Evolutionary conservation across 169 alveolate species (phyloP), one percentile per base, ranked within the genome.

Genomic region (Toxoplasma gondii): DNA sequence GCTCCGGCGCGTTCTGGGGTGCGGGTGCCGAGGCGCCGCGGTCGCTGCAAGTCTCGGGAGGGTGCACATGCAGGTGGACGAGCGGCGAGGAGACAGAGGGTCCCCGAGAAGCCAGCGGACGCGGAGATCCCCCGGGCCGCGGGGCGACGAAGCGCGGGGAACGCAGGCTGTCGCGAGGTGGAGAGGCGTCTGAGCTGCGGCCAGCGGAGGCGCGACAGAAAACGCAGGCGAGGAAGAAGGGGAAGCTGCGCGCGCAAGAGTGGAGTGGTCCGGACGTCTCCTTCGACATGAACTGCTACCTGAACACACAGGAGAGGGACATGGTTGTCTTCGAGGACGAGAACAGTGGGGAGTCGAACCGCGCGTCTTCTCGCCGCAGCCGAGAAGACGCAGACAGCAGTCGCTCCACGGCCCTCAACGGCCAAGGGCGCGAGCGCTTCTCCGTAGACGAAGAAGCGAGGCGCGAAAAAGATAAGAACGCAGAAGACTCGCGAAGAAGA

Each of bases 291-390:
- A 44, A 38, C 19, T 43, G 54, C 44, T 90, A 90, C 88, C 93
- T 90, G 4, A 90, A 78, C 74, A 78, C 81, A 24, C 67, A 69
- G 31, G 93, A 90, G 45, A 9, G 93, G 27, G 88, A 90, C 88
- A 45, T 70, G 38, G 44, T 90, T 44, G 88, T 90, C 49, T 90
- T 90, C 36, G 80, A 90, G 45, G 93, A 88, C 31, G 86, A 69
- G 7, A 67, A 44, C 45, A 38, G 93, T 38, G 44, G 31, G 0
- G 64, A 86, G 91, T 43, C 49, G 83, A 1, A 24, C 34, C 88
- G 24, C 64, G 1, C 36, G 67, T 9, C 92, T 22, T 34, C 49
- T 19, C n/a, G 92, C 49, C n/a, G 36, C 29, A 7, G 4, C 49
- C 17, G 54, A 54, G 58, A 41, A 16, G 38, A 4, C 92, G 53